Evolutionary conservation across 1,284 basidiomycete genomes (phyloP), one percentile per base, ranked within the genome.

Genomic region (Sporisorium scitamineum): DNA sequence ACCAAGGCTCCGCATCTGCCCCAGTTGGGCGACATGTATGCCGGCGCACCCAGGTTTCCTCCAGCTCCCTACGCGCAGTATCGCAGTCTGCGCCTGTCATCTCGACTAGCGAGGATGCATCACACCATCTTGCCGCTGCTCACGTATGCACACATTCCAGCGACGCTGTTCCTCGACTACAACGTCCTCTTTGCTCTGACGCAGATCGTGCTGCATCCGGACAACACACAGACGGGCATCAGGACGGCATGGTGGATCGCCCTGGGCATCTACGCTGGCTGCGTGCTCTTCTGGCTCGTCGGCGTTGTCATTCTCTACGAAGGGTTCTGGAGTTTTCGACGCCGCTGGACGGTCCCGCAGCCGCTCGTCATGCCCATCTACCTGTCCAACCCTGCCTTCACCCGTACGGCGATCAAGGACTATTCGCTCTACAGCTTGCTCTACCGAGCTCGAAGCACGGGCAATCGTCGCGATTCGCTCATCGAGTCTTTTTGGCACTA

Each of bases 111-210:
- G 13, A 61, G 58, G 53, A 27, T 77, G 13, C 79, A 80, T 55
- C 70, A 80, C 56, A 60, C 63, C 55, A 31, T 77, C 37, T 54
- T 79, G 48, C 70, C 66, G 18, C 47, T 70, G 20, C 44, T 70
- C 61, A 58, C 63, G 37, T 77, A 76, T 37, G 66, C 69, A 14
- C 80, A 84, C 61, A 72, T 85, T 31, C 82, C 83, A 11, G 55
- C 67, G 1, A 84, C 84, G 11, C 48, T 86, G 44, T 86, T 85
- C 54, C 75, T 86, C 59, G 85, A 86, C 66, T 85, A 73, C 63
- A 84, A 80, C 56, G 72, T 78, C 57, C 47, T 86, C 41, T 86
- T 82, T 68, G 61, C 71, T 18, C 69, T 85, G 51, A 64, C 64
- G 10, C 83, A 85, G 66, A 61, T 86, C 51, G 84, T 78, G 1